Evolutionary conservation across 176 grass and related monocot species (phyloP).

Genomic region (Thalia dealbata): DNA sequence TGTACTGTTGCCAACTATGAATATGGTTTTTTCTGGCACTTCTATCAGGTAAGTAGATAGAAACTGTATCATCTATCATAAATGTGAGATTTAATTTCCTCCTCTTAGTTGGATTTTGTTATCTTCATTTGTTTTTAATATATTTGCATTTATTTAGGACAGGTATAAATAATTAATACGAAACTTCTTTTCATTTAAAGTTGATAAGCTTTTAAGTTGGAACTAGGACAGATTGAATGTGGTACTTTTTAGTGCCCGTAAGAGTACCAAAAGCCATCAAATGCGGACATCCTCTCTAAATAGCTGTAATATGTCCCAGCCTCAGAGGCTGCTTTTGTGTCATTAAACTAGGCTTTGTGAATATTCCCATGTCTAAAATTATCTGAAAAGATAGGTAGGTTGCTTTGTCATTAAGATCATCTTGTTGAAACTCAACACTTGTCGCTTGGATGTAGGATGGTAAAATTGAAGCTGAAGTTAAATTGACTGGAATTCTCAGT

Average conservation of each 20-base stretch:
- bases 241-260: no score
- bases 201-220: no score
- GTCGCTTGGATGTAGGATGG: constrained; percentile 57
- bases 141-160: no score
- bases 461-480: constrained; percentile 98
- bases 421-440: neutral
- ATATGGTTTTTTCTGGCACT: constrained; percentile 99
- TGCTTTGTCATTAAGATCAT: neutral
- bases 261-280: no score
- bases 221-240: neutral
- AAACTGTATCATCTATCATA: neutral
- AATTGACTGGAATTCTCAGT: constrained; percentile 96
- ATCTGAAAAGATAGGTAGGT: neutral
- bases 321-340: neutral
- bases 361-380: neutral
- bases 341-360: neutral
- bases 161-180: no score
- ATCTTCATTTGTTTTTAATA: neutral
- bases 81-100: neutral
- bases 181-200: no score
- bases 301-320: no score
- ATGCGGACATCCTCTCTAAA: no score
- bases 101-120: neutral
- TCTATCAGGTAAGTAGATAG: constrained; percentile 67
- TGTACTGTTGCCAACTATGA: constrained; percentile 99